Base-by-base conservation (phyloP, 495 filamentous ascomycete genomes). In the Penicillium chermesinum region DNA sequence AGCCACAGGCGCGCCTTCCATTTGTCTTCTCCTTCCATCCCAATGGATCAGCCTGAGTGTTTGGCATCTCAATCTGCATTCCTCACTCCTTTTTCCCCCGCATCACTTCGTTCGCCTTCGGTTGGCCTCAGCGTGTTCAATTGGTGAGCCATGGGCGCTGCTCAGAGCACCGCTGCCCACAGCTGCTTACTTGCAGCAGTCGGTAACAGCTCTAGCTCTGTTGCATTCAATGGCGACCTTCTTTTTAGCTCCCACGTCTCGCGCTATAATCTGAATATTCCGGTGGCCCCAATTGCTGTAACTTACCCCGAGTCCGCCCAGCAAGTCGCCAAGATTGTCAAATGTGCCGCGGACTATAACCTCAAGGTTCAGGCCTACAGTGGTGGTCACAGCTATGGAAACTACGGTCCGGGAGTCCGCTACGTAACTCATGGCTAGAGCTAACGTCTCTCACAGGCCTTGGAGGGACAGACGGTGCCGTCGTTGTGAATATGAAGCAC, bases 341-440 rank as follows among this genome's bases (percentile, higher is more conserved):
- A 69, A 44, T 88, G 84, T 51, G 85, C 84, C 0, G 65, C 60
- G 0, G 53, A 62, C 2, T 64, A 73, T 44, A 67, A 63, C 30
- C 63, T 80, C 52, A 82, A 83, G 53, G 83, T 89, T 16, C 84
- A 87, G 51, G 71, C 86, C 8, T 80, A 75, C 53, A 80, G 79
- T 33, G 87, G 87, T 12, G 88, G 88, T 1, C 88, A 90, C 58
- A 87, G 82, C 12, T 89, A 85, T 65, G 81, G 72, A 1, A 82
- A 79, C 3, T 77, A 77, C 54, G 65, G 64, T 63, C n/a, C n/a
- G n/a, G n/a, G 58, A 37, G 45, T 46, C 5, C 30, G 2, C 10
- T 19, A 2, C 21, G 7, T 1, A 18, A 15, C 8, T 1, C 15
- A 7, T 12, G 1, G 3, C 21, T 8, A 39, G 19, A 16, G 27